Evolutionary conservation across 306 rosid genomes (phyloP), one percentile per base, ranked within the genome.

Genomic region (Ormosia emarginata): DNA sequence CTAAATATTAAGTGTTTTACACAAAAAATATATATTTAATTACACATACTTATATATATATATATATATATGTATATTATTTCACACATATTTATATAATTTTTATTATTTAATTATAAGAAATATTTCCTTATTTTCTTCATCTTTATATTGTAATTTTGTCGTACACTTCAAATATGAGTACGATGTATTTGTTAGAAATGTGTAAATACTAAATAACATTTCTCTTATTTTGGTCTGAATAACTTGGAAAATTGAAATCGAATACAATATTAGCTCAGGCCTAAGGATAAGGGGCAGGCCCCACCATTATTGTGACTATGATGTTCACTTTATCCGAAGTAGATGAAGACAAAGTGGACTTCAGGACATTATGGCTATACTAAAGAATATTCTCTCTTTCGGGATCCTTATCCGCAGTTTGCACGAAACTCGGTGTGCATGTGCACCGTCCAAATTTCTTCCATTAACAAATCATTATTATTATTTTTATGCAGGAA

Each of bases 301-400:
- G 87, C 17, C 39, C 85, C 75, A 68, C 79, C 64, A 68, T 41
- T 49, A 30, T 32, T 14, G 11, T 67, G 78, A 68, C 61, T 50
- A 50, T 56, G 72, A 65, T 71, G 43, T 61, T 44, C 41, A 12
- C 43, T 47, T 47, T 78, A 33, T 43, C 34, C 2, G 72, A 46
- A 34, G 81, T 50, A 40, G 62, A 75, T 39, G 55, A 63, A 62
- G 85, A 85, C 85, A 85, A 81, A 36, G 24, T 50, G 62, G 61
- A 13, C 40, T 74, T 59, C 30, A 63, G 74, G 77, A 74, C 73
- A 79, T 40, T 58, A 39, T 39, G 52, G 30, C 52, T 37, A 43
- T 14, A 64, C 47, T 47, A 1, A 36, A 71, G 85, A 61, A 84
- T 84, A 84, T 84, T 80, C 87, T 32, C 8, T 70, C 87, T 15